phyloP scores from a whole-genome alignment of 2,329 filamentous ascomycete genomes.

The Aspergillus intermedius region DNA sequence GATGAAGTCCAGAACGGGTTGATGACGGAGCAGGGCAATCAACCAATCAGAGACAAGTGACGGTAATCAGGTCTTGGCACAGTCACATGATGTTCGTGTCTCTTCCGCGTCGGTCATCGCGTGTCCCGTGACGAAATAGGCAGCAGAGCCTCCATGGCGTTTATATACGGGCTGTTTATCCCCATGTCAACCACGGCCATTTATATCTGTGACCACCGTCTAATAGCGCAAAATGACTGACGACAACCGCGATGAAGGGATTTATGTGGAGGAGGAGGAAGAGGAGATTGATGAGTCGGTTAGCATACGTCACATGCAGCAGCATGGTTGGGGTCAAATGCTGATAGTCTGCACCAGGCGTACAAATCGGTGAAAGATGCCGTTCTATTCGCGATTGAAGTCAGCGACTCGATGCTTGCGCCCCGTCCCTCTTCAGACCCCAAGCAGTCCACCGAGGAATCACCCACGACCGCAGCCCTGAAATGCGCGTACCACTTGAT shows the following conservation, averaged over 20 bases:
- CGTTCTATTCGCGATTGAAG: constrained; percentile 91
- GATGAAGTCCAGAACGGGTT: constrained; percentile 8
- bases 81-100: constrained; percentile 32
- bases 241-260: constrained; percentile 30
- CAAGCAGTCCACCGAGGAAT: constrained; percentile 73
- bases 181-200: neutral
- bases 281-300: constrained; percentile 43
- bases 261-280: constrained; percentile 39
- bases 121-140: constrained; percentile 15
- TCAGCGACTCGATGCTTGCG: constrained; percentile 80
- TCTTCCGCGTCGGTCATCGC: constrained; percentile 21
- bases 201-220: neutral
- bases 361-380: constrained; percentile 95
- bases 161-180: neutral
- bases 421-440: constrained; percentile 57
- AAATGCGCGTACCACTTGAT: constrained; percentile 94
- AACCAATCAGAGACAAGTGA: constrained; percentile 22
- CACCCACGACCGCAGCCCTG: constrained; percentile 72
- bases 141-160: constrained; percentile 12
- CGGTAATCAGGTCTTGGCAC: constrained; percentile 23
- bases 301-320: constrained; percentile 6
- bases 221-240: constrained; percentile 28
- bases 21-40: constrained; percentile 10
- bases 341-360: constrained; percentile 46
- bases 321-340: neutral